Percentiles rank a stretch among this genome's conserved stretches.
Conservation (phyloP, 1,284 basidiomycete species). For the Ganoderma multipileum region DNA sequence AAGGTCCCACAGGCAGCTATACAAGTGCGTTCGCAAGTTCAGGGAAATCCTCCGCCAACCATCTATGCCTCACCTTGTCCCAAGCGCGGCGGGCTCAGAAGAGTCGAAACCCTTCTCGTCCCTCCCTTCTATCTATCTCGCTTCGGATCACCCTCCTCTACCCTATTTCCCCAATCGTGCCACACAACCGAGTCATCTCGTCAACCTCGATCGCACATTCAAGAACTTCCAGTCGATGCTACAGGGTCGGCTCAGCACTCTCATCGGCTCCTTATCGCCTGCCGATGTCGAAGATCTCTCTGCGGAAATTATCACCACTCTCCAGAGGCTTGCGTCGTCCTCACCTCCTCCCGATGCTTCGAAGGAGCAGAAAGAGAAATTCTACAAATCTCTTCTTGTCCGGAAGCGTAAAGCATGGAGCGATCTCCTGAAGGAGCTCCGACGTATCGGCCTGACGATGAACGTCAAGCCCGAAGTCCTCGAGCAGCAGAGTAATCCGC, state of each 20-base stretch:
- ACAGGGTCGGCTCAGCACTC: slow-evolving; percentile 47
- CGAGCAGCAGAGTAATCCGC: slow-evolving; percentile 64
- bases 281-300: slow-evolving; percentile 68
- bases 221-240: slow-evolving; percentile 55
- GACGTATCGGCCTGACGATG: slow-evolving; percentile 78
- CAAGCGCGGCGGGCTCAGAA: slow-evolving; percentile 44
- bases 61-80: slow-evolving; percentile 51
- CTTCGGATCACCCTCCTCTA: slow-evolving; percentile 14
- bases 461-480: slow-evolving; percentile 80
- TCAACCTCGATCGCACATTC: slow-evolving; percentile 54
- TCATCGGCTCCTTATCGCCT: slow-evolving; percentile 48
- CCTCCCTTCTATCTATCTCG: slow-evolving; percentile 2
- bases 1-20: slow-evolving; percentile 90
- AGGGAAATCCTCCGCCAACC: slow-evolving; percentile 88
- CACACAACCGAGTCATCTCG: slow-evolving; percentile 44
- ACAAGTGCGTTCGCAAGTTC: slow-evolving; percentile 93
- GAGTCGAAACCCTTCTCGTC: slow-evolving; percentile 37
- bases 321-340: slow-evolving; percentile 67
- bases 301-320: slow-evolving; percentile 76
- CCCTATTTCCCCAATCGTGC: slow-evolving; percentile 25
- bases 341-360: slow-evolving; percentile 53
- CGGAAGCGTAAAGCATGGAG: slow-evolving; percentile 93
- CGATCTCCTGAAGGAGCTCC: slow-evolving; percentile 91
- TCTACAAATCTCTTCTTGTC: slow-evolving; percentile 78
- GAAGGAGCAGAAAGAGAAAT: slow-evolving; percentile 73